Evolutionary conservation across 2,329 filamentous ascomycete genomes (phyloP).

Genomic region (Xylariaceae sp.): DNA sequence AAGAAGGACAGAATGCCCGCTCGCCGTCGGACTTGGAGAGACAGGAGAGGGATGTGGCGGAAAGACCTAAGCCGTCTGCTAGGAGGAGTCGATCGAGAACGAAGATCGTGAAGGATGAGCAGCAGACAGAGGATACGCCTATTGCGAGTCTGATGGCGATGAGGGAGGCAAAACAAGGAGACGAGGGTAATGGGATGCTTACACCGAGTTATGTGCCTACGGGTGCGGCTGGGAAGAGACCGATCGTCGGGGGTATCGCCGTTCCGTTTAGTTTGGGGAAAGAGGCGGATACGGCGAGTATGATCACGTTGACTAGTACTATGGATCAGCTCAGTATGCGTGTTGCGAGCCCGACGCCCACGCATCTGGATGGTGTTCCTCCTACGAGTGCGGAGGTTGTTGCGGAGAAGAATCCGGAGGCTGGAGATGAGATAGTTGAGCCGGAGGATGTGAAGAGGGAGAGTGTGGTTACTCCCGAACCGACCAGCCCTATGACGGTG

Average conservation of each 20-base stretch:
- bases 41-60: conserved; percentile 33
- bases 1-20: conserved; percentile 44
- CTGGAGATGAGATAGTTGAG: conserved; percentile 15
- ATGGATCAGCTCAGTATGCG: conserved; percentile 32
- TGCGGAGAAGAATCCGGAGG: conserved; percentile 4
- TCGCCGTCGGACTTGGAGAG: conserved; percentile 40
- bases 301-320: conserved; percentile 60
- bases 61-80: conserved; percentile 16
- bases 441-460: conserved; percentile 12
- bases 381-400: conserved; percentile 10
- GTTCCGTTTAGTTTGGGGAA: conserved; percentile 69
- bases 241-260: conserved; percentile 66
- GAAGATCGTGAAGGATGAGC: conserved; percentile 49
- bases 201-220: conserved; percentile 41
- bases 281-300: conserved; percentile 66
- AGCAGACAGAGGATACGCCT: conserved; percentile 46
- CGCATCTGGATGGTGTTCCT: conserved; percentile 9
- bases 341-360: conserved; percentile 28
- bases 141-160: conserved; percentile 43
- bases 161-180: conserved; percentile 38
- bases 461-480: background rate
- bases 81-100: conserved; percentile 43
- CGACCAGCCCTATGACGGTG: background rate
- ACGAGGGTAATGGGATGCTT: conserved; percentile 4
- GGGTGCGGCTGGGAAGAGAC: conserved; percentile 58